Conservation (phyloP, 1,139 yeast genomes). For the Candida dubliniensis region DNA sequence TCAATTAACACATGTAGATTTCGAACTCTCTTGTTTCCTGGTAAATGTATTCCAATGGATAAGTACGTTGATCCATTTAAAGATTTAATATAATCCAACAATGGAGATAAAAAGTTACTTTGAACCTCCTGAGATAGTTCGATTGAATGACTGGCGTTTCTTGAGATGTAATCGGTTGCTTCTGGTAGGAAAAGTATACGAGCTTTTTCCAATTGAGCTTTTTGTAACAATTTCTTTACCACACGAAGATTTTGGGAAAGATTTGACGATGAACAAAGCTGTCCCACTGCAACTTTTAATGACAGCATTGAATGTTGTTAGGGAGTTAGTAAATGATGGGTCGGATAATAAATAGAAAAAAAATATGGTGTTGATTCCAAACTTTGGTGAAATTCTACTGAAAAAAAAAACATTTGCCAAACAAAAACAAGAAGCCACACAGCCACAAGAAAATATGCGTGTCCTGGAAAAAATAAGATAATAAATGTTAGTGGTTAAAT, state of each 20-base stretch:
- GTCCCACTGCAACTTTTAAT: slow-evolving; percentile 74
- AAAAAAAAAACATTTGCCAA: too few species aligned
- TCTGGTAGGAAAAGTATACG: slow-evolving; percentile 83
- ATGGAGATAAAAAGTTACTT: slow-evolving; percentile 49
- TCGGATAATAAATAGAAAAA: background rate
- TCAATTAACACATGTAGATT: slow-evolving; percentile 75
- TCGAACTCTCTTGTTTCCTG: slow-evolving; percentile 52
- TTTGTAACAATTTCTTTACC: slow-evolving; percentile 57
- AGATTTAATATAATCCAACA: slow-evolving; percentile 47
- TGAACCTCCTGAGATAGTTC: slow-evolving; percentile 54
- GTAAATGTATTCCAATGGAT: slow-evolving; percentile 81
- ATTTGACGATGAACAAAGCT: slow-evolving; percentile 72
- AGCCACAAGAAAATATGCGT: too few species aligned
- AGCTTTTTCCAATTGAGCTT: slow-evolving; percentile 61
- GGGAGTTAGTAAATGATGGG: background rate
- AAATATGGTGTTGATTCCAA: too few species aligned
- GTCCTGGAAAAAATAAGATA: too few species aligned
- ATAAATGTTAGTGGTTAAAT: too few species aligned
- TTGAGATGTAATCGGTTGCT: slow-evolving; percentile 85
- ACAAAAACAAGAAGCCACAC: too few species aligned
- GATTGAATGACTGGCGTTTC: slow-evolving; percentile 64
- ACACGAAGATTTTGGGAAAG: slow-evolving; percentile 57
- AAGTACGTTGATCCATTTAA: slow-evolving; percentile 28
- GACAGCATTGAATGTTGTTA: slow-evolving; percentile 3
- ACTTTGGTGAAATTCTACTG: too few species aligned